phyloP scores from a whole-genome alignment of 2,329 filamentous ascomycete species.

The Aspergillus udagawae region DNA sequence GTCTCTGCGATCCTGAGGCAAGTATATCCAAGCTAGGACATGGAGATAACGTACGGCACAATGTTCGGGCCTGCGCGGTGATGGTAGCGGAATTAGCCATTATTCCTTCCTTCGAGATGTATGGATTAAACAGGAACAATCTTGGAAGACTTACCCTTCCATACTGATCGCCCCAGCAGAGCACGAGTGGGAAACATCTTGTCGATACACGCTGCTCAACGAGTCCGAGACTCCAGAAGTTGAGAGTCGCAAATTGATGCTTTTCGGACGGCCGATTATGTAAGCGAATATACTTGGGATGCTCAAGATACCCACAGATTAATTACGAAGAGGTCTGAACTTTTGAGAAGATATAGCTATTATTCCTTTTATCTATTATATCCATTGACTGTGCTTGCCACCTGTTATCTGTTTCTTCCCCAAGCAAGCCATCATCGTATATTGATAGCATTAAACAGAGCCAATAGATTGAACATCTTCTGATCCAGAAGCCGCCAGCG shows the following conservation, averaged over 20 bases:
- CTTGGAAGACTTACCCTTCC: slow-evolving; percentile 66
- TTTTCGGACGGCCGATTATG: slow-evolving; percentile 5
- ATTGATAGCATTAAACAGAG: not conserved
- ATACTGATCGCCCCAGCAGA: slow-evolving; percentile 72
- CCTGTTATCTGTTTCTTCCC: not conserved
- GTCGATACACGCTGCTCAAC: slow-evolving; percentile 6
- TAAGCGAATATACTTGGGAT: not conserved
- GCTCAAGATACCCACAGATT: not conserved
- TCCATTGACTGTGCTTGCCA: not conserved
- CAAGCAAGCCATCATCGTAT: not conserved
- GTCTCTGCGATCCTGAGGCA: not conserved
- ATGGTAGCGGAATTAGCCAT: slow-evolving; percentile 6
- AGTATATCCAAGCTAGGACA: not conserved
- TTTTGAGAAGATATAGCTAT: not conserved
- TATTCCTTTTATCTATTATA: not conserved
- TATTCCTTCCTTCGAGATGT: not conserved
- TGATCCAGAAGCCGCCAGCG: slow-evolving; percentile 23
- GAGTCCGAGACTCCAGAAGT: slow-evolving; percentile 9
- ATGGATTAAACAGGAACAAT: not conserved
- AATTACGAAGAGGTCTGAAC: not conserved
- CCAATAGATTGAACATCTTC: not conserved
- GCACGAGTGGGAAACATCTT: slow-evolving; percentile 66
- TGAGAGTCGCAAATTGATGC: slow-evolving; percentile 5
- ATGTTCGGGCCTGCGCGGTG: slow-evolving; percentile 59
- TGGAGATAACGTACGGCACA: slow-evolving; percentile 56